Base-by-base conservation (phyloP, 2,329 filamentous ascomycete genomes). In the Monosporascus sp. region DNA sequence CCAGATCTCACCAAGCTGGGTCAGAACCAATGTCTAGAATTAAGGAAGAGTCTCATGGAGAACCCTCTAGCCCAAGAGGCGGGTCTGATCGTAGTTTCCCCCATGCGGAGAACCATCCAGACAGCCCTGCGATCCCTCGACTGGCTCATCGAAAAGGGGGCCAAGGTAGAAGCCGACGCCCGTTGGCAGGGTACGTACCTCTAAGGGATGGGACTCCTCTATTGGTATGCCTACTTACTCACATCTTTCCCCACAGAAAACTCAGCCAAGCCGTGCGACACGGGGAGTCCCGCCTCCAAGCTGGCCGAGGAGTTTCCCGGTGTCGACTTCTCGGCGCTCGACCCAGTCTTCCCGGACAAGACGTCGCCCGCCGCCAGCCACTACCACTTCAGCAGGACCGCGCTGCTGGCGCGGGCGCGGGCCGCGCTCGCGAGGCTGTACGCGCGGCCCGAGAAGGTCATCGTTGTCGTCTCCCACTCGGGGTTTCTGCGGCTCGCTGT, bases 401-500 rank as follows among this genome's bases (percentile, higher is more conserved):
- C 79, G 25, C 75, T 88, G 38, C 65, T 87, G 4, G 71, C 70
- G 0, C 79, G 85, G 14, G 85, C 77, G 0, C 75, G 78, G 58
- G 65, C 68, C 0, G 75, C 73, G 43, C 72, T 87, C 2, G 67
- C 70, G 35, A 71, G 73, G 25, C 70, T 88, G 24, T 72, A 77
- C 55, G 58, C 60, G 14, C 73, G 84, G 0, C 76, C 78, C 0
- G 84, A 88, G 67, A 81, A 81, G 59, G 73, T 84, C 49, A 75
- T 88, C 51, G 74, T 84, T 9, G 83, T 88, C 0, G 83, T 88
- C 4, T 81, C 80, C 2, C 84, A 88, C 68, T 82, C 84, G 2
- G 82, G 78, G 0, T 88, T 87, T 64, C 60, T 88, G 56, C 71
- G 83, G n/a, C 65, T 73, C 3, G 81, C 76, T 8, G 76, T 87